A percentile compares a stretch with the other conserved stretches of the same genome.
phyloP scores from a whole-genome alignment of 805 yeast species.

The Pichia kluyveri region DNA sequence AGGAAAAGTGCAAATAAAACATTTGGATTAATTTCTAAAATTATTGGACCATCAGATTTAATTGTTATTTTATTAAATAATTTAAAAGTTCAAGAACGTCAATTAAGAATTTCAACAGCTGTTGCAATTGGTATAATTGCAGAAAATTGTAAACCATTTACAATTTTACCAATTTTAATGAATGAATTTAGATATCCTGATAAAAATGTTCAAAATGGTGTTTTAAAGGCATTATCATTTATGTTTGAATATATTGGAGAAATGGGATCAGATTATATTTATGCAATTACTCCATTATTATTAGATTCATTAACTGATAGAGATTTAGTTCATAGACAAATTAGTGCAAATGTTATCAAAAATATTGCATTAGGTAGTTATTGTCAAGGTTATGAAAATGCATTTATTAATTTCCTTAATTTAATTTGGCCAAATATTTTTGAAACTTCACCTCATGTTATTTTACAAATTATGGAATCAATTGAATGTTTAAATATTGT shows the following conservation, averaged over 20 bases:
- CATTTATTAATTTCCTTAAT: conserved; percentile 75
- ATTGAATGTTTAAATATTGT: conserved; percentile 63
- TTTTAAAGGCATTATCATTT: conserved; percentile 81
- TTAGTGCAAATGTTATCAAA: conserved; percentile 80
- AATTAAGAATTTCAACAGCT: conserved; percentile 91
- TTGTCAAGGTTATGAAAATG: conserved; percentile 72
- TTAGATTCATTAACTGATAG: conserved; percentile 88
- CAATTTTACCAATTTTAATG: conserved; percentile 90
- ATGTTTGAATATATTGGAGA: conserved; percentile 88
- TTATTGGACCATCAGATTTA: conserved; percentile 95
- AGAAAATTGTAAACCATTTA: conserved; percentile 84
- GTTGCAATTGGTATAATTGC: conserved; percentile 98
- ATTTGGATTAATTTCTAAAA: conserved; percentile 83
- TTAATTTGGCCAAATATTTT: conserved; percentile 79
- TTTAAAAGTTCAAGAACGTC: conserved; percentile 89
- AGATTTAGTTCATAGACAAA: conserved; percentile 89
- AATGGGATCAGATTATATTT: conserved; percentile 71
- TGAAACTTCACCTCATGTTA: conserved; percentile 95
- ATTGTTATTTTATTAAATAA: conserved; percentile 76
- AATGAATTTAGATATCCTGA: conserved; percentile 92
- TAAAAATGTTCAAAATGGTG: conserved; percentile 90
- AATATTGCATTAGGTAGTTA: conserved; percentile 73
- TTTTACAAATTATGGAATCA: conserved; percentile 70
- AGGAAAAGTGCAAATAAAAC: conserved; percentile 82
- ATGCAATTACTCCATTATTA: conserved; percentile 66